A percentile compares a stretch with the other conserved stretches of the same genome.
Evolutionary conservation across 1,284 basidiomycete species (phyloP).

Genomic region (Ustilago cynodontis): DNA sequence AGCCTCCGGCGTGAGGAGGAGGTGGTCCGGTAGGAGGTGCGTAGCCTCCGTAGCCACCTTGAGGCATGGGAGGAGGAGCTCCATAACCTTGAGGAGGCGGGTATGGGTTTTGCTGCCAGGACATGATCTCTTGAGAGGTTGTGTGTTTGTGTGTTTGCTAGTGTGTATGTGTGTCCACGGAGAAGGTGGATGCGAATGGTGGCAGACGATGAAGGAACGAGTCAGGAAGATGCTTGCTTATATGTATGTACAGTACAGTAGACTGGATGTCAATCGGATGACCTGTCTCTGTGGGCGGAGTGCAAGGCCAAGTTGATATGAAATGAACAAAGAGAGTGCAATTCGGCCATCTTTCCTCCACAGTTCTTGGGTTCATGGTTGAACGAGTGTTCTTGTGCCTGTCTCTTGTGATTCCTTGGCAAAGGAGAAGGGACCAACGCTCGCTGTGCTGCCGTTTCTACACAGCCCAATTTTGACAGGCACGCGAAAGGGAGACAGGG

Average conservation of each 20-base stretch:
- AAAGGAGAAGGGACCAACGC: background rate
- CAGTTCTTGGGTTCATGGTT: background rate
- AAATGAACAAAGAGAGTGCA: background rate
- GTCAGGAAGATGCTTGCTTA: background rate
- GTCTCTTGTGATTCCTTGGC: constrained; percentile 10
- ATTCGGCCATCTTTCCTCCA: constrained; percentile 2
- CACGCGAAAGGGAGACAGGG: background rate
- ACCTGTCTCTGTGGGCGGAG: background rate
- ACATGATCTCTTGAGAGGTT: constrained; percentile 26
- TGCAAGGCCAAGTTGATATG: background rate
- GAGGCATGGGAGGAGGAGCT: constrained; percentile 44
- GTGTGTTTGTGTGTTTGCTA: background rate
- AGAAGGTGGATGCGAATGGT: background rate
- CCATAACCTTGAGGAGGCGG: constrained; percentile 51
- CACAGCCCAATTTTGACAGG: background rate
- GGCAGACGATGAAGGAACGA: background rate
- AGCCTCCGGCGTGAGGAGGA: constrained; percentile 34
- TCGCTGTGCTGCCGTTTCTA: background rate
- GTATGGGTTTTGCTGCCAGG: constrained; percentile 51
- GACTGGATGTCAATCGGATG: background rate
- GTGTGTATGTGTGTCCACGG: background rate
- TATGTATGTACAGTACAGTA: background rate
- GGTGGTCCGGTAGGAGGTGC: constrained; percentile 25
- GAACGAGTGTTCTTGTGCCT: constrained; percentile 2
- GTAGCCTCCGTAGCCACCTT: constrained; percentile 48